Conservation (phyloP, 2,329 filamentous ascomycete species). For the Hypocreales sp. region DNA sequence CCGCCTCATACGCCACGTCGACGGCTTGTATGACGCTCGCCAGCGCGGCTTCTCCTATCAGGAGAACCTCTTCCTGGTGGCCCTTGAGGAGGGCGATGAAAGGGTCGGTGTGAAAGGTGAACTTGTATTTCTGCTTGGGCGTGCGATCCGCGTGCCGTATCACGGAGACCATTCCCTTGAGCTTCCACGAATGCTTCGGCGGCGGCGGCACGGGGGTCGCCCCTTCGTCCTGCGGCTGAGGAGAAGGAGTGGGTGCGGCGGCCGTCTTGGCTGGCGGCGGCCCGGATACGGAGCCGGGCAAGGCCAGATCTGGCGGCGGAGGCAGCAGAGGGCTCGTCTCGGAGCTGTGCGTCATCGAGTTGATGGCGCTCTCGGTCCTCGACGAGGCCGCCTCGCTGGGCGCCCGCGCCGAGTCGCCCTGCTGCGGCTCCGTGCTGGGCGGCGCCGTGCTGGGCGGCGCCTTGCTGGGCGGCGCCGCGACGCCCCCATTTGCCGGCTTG, state of each 20-base stretch:
- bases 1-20: constrained; percentile 60
- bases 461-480: background rate
- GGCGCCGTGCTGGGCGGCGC: constrained; percentile 5
- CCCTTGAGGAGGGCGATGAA: constrained; percentile 92
- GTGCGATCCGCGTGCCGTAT: constrained; percentile 94
- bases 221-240: constrained; percentile 11
- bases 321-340: constrained; percentile 18
- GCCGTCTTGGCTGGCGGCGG: constrained; percentile 20
- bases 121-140: constrained; percentile 98
- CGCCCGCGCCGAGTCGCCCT: constrained; percentile 8
- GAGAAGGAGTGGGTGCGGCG: constrained; percentile 7
- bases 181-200: constrained; percentile 89
- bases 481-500: constrained; percentile 14
- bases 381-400: constrained; percentile 16
- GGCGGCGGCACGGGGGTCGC: constrained; percentile 44
- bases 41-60: constrained; percentile 82
- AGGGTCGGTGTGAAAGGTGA: constrained; percentile 92
- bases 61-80: constrained; percentile 87
- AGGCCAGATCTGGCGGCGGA: constrained; percentile 13
- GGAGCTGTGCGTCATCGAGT: constrained; percentile 19
- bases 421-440: constrained; percentile 9
- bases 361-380: constrained; percentile 13
- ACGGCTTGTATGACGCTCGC: constrained; percentile 83
- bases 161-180: constrained; percentile 94
- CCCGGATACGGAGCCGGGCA: constrained; percentile 15